Evolutionary conservation across 1,284 basidiomycete species (phyloP).

Genomic region (Fomitopsis pinicola): DNA sequence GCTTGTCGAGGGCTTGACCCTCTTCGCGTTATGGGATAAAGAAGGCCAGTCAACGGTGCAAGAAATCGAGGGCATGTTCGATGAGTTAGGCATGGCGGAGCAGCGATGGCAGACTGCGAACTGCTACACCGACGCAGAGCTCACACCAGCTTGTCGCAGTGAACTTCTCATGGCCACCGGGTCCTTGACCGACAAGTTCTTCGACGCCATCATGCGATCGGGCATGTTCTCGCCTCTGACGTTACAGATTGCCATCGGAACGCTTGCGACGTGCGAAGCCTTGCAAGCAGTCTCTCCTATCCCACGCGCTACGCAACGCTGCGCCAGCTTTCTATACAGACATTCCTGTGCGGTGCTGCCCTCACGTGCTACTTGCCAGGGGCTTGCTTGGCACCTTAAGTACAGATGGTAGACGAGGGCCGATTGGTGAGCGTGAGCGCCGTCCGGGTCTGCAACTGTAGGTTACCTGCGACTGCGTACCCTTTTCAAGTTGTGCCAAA

Average conservation of each 20-base stretch:
- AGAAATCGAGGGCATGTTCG: slow-evolving; percentile 41
- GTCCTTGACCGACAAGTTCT: slow-evolving; percentile 76
- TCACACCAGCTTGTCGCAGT: slow-evolving; percentile 85
- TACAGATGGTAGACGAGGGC: no score
- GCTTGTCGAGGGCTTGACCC: slow-evolving; percentile 43
- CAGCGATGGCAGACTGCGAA: slow-evolving; percentile 49
- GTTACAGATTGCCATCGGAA: slow-evolving; percentile 74
- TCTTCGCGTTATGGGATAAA: slow-evolving; percentile 73
- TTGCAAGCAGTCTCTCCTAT: no score
- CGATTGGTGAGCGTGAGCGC: no score
- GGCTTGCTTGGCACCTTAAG: no score
- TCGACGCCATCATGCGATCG: slow-evolving; percentile 79
- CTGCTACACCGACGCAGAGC: slow-evolving; percentile 63
- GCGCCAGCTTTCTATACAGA: no score
- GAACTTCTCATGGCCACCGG: slow-evolving; percentile 68
- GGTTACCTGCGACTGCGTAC: no score
- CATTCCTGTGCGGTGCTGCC: no score
- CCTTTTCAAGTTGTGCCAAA: no score
- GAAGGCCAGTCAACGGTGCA: slow-evolving; percentile 74
- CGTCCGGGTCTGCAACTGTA: no score
- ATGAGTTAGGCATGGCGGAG: slow-evolving; percentile 26
- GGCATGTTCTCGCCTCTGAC: slow-evolving; percentile 83
- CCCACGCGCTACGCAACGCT: no score
- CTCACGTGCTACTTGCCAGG: no score
- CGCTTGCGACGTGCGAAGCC: no score